phyloP scores from a whole-genome alignment of 2,329 filamentous ascomycete genomes.

The Periconia digitata region DNA sequence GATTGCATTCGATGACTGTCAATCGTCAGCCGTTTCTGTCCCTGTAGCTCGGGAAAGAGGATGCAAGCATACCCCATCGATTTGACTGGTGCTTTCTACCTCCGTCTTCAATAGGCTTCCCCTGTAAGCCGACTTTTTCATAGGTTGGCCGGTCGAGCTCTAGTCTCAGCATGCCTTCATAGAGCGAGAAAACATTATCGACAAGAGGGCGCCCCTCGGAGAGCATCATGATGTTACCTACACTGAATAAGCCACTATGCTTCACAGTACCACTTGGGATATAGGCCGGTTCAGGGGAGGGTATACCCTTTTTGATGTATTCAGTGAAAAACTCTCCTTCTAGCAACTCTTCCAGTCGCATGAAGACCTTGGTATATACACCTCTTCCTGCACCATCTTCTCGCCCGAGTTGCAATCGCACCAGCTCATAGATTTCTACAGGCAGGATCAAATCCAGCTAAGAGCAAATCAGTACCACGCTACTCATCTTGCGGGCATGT shows the following conservation, averaged over 20 bases:
- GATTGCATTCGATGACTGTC: slow-evolving; percentile 73
- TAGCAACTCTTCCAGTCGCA: slow-evolving; percentile 72
- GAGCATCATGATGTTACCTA: slow-evolving; percentile 79
- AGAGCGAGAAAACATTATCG: slow-evolving; percentile 72
- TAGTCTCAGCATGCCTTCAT: slow-evolving; percentile 70
- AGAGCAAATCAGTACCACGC: slow-evolving; percentile 4
- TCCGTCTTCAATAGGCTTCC: slow-evolving; percentile 62
- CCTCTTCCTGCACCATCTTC: slow-evolving; percentile 35
- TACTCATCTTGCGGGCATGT: neutral
- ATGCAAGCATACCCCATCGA: slow-evolving; percentile 65
- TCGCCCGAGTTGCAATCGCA: slow-evolving; percentile 56
- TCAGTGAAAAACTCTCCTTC: slow-evolving; percentile 76
- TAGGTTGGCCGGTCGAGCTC: slow-evolving; percentile 80
- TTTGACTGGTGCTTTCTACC: slow-evolving; percentile 67
- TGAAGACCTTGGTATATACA: slow-evolving; percentile 68
- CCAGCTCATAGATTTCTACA: slow-evolving; percentile 57
- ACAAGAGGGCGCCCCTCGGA: slow-evolving; percentile 72
- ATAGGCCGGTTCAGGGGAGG: neutral
- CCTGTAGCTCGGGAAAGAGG: neutral
- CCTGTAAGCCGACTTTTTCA: slow-evolving; percentile 78
- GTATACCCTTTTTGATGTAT: slow-evolving; percentile 76
- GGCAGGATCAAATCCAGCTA: slow-evolving; percentile 75
- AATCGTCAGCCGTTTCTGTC: slow-evolving; percentile 1
- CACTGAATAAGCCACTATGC: slow-evolving; percentile 3
- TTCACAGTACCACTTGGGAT: neutral